Evolutionary conservation across 2,329 filamentous ascomycete genomes (phyloP).

Genomic region (Hypoxylon sp.): DNA sequence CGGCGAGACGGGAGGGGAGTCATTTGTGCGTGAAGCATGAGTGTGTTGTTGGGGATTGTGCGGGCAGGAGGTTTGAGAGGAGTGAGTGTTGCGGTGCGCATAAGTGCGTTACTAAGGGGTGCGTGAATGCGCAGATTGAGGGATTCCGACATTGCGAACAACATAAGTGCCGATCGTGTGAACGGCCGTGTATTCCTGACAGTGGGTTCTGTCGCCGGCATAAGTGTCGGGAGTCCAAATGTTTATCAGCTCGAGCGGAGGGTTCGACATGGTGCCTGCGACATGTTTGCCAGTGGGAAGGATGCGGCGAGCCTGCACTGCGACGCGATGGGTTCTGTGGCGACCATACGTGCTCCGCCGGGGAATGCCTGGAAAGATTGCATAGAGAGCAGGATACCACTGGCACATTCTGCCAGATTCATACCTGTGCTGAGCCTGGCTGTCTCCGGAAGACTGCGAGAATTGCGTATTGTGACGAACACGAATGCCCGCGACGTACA

Average conservation of each 20-base stretch:
- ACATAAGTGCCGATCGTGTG: constrained; percentile 39
- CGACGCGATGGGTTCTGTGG: constrained; percentile 34
- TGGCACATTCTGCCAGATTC: constrained; percentile 28
- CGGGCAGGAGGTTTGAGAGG: constrained; percentile 24
- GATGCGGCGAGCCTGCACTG: constrained; percentile 30
- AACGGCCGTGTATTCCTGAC: constrained; percentile 34
- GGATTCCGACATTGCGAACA: constrained; percentile 31
- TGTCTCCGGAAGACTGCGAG: constrained; percentile 26
- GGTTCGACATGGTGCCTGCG: constrained; percentile 35
- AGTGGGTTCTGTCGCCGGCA: constrained; percentile 41
- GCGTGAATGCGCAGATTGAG: constrained; percentile 20
- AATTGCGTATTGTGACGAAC: constrained; percentile 32
- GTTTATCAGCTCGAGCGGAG: constrained; percentile 17
- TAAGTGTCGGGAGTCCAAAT: constrained; percentile 35
- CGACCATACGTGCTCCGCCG: constrained; percentile 36
- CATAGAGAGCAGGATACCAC: background rate
- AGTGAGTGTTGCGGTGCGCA: constrained; percentile 38
- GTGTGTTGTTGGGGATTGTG: constrained; percentile 26
- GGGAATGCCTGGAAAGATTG: constrained; percentile 28
- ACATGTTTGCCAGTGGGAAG: constrained; percentile 36
- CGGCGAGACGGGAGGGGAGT: constrained; percentile 20
- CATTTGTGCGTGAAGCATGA: constrained; percentile 32
- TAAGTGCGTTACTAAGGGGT: constrained; percentile 42
- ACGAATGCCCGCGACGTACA: constrained; percentile 36
- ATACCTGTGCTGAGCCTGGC: constrained; percentile 33